These are phyloP conservation scores for Phytophthora sp. DNA, from an alignment of 352 stramenopile species.

Conservation along the genomic window DNA sequence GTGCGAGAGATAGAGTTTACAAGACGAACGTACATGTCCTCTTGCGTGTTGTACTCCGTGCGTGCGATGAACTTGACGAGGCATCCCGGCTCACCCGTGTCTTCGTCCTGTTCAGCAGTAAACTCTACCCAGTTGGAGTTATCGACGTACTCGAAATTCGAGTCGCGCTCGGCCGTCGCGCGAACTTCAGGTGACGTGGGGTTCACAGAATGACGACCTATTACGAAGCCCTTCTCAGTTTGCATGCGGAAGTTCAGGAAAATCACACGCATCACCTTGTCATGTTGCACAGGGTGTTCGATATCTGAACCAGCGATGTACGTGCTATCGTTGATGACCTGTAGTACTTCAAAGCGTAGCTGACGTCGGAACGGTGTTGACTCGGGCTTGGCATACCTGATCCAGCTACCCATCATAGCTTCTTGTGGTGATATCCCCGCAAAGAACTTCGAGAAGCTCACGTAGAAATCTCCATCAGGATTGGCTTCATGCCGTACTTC, in stretches of 20 bases:
- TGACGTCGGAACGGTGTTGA: conserved; percentile 39
- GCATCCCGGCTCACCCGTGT: conserved; percentile 42
- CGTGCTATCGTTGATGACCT: conserved; percentile 58
- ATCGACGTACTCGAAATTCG: conserved; percentile 59
- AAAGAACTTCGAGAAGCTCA: conserved; percentile 61
- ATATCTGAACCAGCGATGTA: conserved; percentile 53
- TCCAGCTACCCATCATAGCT: conserved; percentile 52
- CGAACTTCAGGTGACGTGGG: conserved; percentile 48
- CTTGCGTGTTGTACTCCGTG: conserved; percentile 66
- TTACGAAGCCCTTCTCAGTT: conserved; percentile 61
- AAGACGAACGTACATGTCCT: conserved; percentile 56
- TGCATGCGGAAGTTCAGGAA: conserved; percentile 56
- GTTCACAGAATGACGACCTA: conserved; percentile 65
- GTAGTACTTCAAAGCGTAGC: conserved; percentile 49
- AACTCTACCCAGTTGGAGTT: conserved; percentile 68
- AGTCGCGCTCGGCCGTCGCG: conserved; percentile 31
- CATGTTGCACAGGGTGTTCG: conserved; percentile 50
- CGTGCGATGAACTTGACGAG: conserved; percentile 70
- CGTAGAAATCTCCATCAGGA: conserved; percentile 46
- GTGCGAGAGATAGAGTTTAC: conserved; percentile 57
- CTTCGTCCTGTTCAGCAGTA: conserved; percentile 30
- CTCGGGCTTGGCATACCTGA: conserved; percentile 28
- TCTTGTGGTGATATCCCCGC: conserved; percentile 41
- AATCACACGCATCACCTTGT: conserved; percentile 58
- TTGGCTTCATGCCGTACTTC: conserved; percentile 52